Conservation (phyloP, 2,329 filamentous ascomycete genomes). For the Diaporthe longicolla region DNA sequence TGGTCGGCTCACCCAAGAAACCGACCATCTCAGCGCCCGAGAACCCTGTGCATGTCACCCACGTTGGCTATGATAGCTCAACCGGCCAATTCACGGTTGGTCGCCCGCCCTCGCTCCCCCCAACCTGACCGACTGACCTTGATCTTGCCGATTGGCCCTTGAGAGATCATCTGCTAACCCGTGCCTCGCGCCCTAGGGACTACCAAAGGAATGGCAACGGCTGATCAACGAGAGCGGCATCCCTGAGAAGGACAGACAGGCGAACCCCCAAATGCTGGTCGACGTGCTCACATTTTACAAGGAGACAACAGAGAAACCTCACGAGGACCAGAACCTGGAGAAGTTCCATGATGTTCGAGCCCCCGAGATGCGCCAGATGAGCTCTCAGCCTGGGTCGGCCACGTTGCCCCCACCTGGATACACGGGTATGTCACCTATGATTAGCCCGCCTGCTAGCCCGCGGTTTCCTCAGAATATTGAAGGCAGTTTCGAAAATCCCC, state of each 20-base stretch:
- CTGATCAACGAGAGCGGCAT: constrained; percentile 96
- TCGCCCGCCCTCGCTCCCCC: constrained; percentile 45
- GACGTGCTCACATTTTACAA: constrained; percentile 98
- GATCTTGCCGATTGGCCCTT: constrained; percentile 41
- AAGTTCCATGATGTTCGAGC: constrained; percentile 93
- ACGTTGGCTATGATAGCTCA: constrained; percentile 96
- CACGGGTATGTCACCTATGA: constrained; percentile 72
- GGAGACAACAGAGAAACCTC: constrained; percentile 85
- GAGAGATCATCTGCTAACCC: constrained; percentile 43
- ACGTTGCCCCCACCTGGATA: constrained; percentile 65
- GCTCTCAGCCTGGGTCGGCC: constrained; percentile 59
- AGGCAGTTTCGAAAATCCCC: constrained; percentile 97
- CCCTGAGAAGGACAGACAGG: constrained; percentile 93
- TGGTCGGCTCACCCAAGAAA: constrained; percentile 87
- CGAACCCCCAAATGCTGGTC: constrained; percentile 95
- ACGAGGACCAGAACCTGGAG: constrained; percentile 91
- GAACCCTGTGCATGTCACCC: constrained; percentile 97
- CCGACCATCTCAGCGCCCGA: constrained; percentile 97
- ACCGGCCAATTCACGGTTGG: constrained; percentile 96
- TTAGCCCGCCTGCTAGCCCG: constrained; percentile 86
- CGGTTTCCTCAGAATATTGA: constrained; percentile 89
- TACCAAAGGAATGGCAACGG: constrained; percentile 98
- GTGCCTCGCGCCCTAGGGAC: constrained; percentile 69
- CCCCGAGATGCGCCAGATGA: constrained; percentile 62
- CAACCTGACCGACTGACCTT: constrained; percentile 27